Evolutionary conservation across 2,329 filamentous ascomycete genomes (phyloP).

Genomic region (Tolypocladium guangdongense): DNA sequence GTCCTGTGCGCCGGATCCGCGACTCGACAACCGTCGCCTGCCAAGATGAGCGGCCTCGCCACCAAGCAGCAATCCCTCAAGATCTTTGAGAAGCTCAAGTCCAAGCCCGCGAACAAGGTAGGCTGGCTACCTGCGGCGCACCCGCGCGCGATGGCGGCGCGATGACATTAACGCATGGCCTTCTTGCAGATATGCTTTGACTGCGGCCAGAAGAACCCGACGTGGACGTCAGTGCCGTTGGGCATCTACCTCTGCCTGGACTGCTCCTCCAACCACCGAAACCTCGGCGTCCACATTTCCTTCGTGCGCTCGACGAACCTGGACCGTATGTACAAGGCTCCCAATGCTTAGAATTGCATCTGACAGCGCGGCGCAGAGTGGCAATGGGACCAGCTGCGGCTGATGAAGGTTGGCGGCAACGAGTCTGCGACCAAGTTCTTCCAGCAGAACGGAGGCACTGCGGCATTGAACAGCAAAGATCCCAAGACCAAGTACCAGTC

Average conservation of each 20-base stretch:
- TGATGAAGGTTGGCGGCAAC: conserved; percentile 98
- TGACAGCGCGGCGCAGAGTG: conserved; percentile 47
- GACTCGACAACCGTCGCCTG: not conserved
- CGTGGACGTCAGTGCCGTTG: conserved; percentile 94
- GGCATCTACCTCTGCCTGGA: conserved; percentile 97
- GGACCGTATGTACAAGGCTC: conserved; percentile 59
- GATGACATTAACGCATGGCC: not conserved
- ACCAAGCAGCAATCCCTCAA: conserved; percentile 92
- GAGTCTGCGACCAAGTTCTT: conserved; percentile 98
- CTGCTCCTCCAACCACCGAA: conserved; percentile 93
- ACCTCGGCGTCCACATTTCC: conserved; percentile 96
- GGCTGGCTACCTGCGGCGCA: conserved; percentile 17
- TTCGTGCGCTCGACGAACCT: conserved; percentile 98
- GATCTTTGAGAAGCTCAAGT: conserved; percentile 95
- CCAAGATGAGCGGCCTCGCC: conserved; percentile 57
- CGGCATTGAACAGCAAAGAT: conserved; percentile 91
- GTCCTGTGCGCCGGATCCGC: not conserved
- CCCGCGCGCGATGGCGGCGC: not conserved
- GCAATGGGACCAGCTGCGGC: conserved; percentile 96
- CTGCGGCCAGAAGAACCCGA: conserved; percentile 93
- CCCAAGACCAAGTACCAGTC: conserved; percentile 95
- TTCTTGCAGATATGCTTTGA: conserved; percentile 81
- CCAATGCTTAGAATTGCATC: not conserved
- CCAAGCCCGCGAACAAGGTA: conserved; percentile 91
- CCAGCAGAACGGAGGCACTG: conserved; percentile 88